These are phyloP conservation scores for Coniochaeta ligniaria DNA, from an alignment of 2,329 filamentous ascomycete species.

Conservation along the genomic window DNA sequence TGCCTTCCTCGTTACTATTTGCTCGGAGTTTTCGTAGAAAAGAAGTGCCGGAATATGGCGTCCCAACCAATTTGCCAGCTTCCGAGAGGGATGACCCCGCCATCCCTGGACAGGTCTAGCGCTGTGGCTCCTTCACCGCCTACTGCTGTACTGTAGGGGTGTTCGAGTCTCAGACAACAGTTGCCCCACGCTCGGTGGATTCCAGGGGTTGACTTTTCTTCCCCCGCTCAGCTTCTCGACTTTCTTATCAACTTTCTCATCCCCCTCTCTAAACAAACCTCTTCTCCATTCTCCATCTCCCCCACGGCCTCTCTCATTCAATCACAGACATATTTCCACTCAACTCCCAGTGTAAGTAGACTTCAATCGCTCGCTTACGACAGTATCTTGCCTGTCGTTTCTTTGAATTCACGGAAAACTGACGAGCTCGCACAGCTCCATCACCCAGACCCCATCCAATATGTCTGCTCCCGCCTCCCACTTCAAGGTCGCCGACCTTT, in stretches of 20 bases:
- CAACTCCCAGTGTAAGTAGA: neutral
- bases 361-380: neutral
- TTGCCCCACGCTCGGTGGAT: conserved; percentile 1
- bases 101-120: neutral
- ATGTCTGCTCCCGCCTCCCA: conserved; percentile 79
- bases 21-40: neutral
- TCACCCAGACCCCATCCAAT: conserved; percentile 18
- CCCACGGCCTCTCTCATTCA: neutral
- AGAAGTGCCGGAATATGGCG: neutral
- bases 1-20: neutral
- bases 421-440: neutral
- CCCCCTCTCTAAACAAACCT: conserved; percentile 5
- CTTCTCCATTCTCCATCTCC: conserved; percentile 6
- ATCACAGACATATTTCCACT: neutral
- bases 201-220: conserved; percentile 2
- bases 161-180: neutral
- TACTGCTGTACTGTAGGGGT: no score
- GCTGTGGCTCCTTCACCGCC: neutral
- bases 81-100: neutral
- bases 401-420: neutral
- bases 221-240: neutral
- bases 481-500: conserved; percentile 98
- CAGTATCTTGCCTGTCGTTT: no score
- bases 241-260: neutral
- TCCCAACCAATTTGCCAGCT: neutral